Base-by-base conservation (phyloP, 2,329 filamentous ascomycete genomes). In the Coniochaeta sp. region DNA sequence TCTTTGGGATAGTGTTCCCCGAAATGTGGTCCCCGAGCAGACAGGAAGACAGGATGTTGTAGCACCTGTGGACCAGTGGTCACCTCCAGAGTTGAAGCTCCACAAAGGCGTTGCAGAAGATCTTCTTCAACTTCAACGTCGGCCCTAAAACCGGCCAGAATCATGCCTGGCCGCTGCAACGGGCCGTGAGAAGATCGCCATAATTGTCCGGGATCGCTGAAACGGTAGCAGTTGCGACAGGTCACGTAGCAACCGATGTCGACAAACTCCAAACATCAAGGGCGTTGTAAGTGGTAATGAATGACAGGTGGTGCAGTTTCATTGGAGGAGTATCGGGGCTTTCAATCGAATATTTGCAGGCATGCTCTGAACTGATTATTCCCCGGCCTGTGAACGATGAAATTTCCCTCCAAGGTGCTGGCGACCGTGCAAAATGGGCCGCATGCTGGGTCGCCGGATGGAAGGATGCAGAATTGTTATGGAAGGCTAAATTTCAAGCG, bases 131-230 rank as follows among this genome's bases (percentile, higher is more conserved):
- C 22, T 33, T 48, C 50, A 26, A 42, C 52, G n/a, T n/a, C n/a
- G n/a, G n/a, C n/a, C n/a, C n/a, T n/a, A n/a, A n/a, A n/a, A n/a
- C n/a, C n/a, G n/a, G n/a, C n/a, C n/a, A n/a, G n/a, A n/a, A n/a
- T n/a, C n/a, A n/a, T n/a, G n/a, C n/a, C n/a, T n/a, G n/a, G 27
- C 35, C 49, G 33, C 45, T 53, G 45, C 48, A 51, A 50, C 47
- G 27, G 48, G 30, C 48, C 45, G 35, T 52, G 27, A 38, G 26
- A 32, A 24, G 32, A 51, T 51, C 47, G 42, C 50, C 31, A 45
- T 38, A 8, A n/a, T n/a, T n/a, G n/a, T n/a, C n/a, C n/a, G n/a
- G n/a, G n/a, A n/a, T n/a, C n/a, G n/a, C n/a, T n/a, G n/a, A n/a
- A n/a, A n/a, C n/a, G n/a, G n/a, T n/a, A n/a, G n/a, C n/a, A n/a